Evolutionary conservation across 306 rosid species (phyloP).

Genomic region (Cicer pinnatifidum): DNA sequence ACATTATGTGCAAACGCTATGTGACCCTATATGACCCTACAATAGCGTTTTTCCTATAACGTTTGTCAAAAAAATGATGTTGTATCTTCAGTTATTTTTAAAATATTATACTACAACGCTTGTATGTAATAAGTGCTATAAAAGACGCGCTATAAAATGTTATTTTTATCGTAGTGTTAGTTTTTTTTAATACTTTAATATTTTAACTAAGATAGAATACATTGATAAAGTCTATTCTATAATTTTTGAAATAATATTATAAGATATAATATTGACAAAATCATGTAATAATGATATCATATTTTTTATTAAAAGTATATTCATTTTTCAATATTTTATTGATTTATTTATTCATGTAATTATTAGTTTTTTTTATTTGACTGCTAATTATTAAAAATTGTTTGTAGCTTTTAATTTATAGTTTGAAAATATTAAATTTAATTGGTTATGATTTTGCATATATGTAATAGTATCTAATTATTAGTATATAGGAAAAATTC

Average conservation of each 20-base stretch:
- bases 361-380: not conserved
- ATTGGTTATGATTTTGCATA: not conserved
- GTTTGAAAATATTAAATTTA: constrained; percentile 10
- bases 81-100: too few relatives aligned
- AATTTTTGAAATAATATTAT: constrained; percentile 22
- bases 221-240: not conserved
- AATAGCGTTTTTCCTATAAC: too few relatives aligned
- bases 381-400: not conserved
- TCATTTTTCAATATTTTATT: not conserved
- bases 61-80: too few relatives aligned
- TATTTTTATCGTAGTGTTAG: too few relatives aligned
- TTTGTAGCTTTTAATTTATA: not conserved
- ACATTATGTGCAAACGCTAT: too few relatives aligned
- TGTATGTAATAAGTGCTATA: too few relatives aligned
- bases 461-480: constrained; percentile 5
- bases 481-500: not conserved
- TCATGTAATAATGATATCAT: not conserved
- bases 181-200: too few relatives aligned
- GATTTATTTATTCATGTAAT: not conserved
- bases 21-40: too few relatives aligned
- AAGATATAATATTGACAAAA: constrained; percentile 9
- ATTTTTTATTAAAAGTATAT: not conserved
- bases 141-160: too few relatives aligned
- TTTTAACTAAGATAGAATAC: too few relatives aligned
- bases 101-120: too few relatives aligned